Evolutionary conservation across 2,329 filamentous ascomycete species (phyloP), one percentile per base, ranked within the genome.

Genomic region (Aureobasidium vineae): DNA sequence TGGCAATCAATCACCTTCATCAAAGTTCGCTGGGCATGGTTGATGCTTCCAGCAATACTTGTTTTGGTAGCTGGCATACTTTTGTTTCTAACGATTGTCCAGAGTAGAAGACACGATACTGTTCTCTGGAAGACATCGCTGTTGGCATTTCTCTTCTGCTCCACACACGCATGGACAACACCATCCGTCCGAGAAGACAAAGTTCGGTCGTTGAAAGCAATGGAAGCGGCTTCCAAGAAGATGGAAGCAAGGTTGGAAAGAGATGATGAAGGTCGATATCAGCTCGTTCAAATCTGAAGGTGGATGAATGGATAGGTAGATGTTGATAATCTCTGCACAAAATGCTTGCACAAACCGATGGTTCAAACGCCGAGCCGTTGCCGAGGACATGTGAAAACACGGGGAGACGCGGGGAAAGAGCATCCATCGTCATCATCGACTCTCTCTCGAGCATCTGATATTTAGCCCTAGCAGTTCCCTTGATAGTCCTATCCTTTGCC

Each of bases 41-140:
- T 64, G 38, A n/a, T 26, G 1, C 13, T 64, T 2, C 61, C 61
- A 6, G 38, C 49, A 16, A 26, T 16, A 5, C 45, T 53, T 4
- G 61, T 64, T 5, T 2, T 64, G 0, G 61, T 38, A 33, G 16
- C 47, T 33, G 36, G n/a, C 0, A 4, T 64, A 5, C 26, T 64
- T 15, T 49, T 64, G 16, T 11, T 16, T 8, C 3, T 64, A 38
- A 64, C 61, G 11, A 54, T 64, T 36, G 16, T 38, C 2, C 61
- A 64, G 49, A 54, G 61, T 19, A 36, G 19, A 13, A 16, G 38
- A 45, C 23, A 64, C 11, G 36, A 45, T 2, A 54, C 61, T 2
- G 61, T 64, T 3, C 49, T 64, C 10, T 64, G 61, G 61, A 64
- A 64, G n/a, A 53, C 61, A 13, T 64, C 61, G 21, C 8, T 54